Base-by-base conservation (phyloP, 2,329 filamentous ascomycete species). In the Aspergillus sp. region DNA sequence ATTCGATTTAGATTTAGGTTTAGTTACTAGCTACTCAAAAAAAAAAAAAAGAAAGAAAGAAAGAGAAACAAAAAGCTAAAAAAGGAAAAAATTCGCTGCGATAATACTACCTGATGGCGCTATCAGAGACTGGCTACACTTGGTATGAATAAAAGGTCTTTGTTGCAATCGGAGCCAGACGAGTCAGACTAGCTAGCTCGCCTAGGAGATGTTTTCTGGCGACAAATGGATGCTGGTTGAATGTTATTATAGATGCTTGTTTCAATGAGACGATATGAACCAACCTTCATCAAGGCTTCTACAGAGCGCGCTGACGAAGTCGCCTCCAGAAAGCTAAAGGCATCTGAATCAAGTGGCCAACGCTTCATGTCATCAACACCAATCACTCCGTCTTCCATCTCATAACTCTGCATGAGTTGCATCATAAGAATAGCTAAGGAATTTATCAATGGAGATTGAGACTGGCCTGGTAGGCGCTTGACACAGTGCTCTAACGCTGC, bases 391-490 rank as follows among this genome's bases (percentile, higher is more conserved):
- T 48, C n/a, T 11, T 13, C 30, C 30, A 48, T 48, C 30, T 48
- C n/a, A 19, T 48, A 48, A 48, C 46, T 48, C 46, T 48, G 46
- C 46, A 48, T 48, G 30, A 48, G 46, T 37, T 48, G 46, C 46
- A 48, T 48, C n/a, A 48, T 48, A 37, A 48, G 17, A 19, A 17
- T 48, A 48, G 46, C 46, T 37, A 48, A 3, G 15, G 46, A 11
- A 19, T 48, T 48, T 3, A 48, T 48, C 30, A 48, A 19, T 4
- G 46, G 20, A 12, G 4, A 19, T 48, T 48, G 30, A 9, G 46
- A 48, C 17, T 48, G 30, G 20, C 46, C 46, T 11, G 46, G 46
- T 7, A 12, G 3, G 24, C 19, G 45, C 45, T 11, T 13, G 19
- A 47, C 45, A 33, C 45, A 47, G 19, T 30, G 24, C 6, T 47